Evolutionary conservation across 176 grass and related monocot species (phyloP), one percentile per base, ranked within the genome.

Genomic region (Cenchrus fungigraminus): DNA sequence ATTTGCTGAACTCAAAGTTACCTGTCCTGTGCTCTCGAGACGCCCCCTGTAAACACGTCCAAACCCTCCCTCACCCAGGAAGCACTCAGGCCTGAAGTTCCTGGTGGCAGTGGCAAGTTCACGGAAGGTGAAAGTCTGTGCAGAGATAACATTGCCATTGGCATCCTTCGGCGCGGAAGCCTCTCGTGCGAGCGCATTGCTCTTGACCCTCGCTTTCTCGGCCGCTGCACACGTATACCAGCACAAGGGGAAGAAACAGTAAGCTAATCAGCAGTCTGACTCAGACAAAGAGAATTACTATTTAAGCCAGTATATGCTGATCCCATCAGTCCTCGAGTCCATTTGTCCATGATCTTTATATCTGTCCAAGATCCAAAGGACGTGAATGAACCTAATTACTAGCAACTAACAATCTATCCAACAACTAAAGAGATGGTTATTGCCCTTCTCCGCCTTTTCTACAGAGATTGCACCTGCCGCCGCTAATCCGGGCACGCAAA

Each of bases 101-200:
- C 86, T 87, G 12, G 94, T 96, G 3, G 91, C 94, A 0, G 71
- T 69, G 0, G 84, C 91, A 1, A 96, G 91, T 81, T 96, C 94
- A 12, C 94, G 89, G 76, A 96, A 96, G 66, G 91, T 91, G 86
- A 96, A 96, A 56, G 94, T 96, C 73, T 93, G 91, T 4, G 94
- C 94, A 0, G 94, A 91, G 75, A 96, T 96, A 28, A 20, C 86
- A 84, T 89, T 89, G 57, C 83, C 88, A 70, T 84, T 95, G 64
- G 88, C 88, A 84, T 90, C 90, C 66, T 95, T 91, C 7, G 85
- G 73, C 10, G 32, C 85, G 19, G 79, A 83, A 72, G 74, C 64
- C 43, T 92, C 90, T 54, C 82, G 89, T 53, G 73, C 76, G 9
- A 89, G 65, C 1, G 20, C 86, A 77, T 64, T 80, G 71, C 68